These are phyloP conservation scores for Cadophora gregata DNA, from an alignment of 2,329 filamentous ascomycete species.

Conservation along the genomic window DNA sequence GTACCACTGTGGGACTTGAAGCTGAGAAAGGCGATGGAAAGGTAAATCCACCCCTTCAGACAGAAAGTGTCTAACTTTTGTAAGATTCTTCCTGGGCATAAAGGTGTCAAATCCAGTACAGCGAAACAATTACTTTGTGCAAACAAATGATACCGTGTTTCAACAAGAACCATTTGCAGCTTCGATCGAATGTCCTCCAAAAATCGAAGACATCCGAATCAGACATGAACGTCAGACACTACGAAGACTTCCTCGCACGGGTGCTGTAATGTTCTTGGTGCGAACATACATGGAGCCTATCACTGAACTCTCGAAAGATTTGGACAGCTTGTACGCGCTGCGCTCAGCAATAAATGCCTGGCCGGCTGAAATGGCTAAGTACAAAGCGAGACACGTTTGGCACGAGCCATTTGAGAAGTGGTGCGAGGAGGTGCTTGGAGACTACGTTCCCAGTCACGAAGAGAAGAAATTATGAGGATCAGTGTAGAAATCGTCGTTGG, in stretches of 20 bases:
- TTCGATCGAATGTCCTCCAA: constrained; percentile 71
- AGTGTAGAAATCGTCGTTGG: not conserved
- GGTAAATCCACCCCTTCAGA: constrained; percentile 41
- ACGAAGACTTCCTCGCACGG: constrained; percentile 58
- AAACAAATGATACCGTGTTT: constrained; percentile 65
- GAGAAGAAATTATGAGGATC: not conserved
- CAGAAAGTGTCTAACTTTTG: constrained; percentile 6
- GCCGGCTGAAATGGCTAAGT: constrained; percentile 74
- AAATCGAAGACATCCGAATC: constrained; percentile 76
- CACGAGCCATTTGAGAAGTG: constrained; percentile 61
- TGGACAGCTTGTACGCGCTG: constrained; percentile 75
- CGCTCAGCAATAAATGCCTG: constrained; percentile 79
- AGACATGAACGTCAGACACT: constrained; percentile 68
- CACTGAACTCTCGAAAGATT: constrained; percentile 59
- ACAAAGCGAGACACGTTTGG: constrained; percentile 79
- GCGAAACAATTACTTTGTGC: constrained; percentile 81
- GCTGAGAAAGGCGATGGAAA: constrained; percentile 49
- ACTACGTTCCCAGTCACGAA: constrained; percentile 12
- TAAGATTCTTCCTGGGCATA: constrained; percentile 51
- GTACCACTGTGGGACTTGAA: constrained; percentile 55
- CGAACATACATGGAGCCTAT: constrained; percentile 66
- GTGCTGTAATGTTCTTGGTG: constrained; percentile 63
- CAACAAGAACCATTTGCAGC: constrained; percentile 51
- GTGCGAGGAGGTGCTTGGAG: constrained; percentile 26
- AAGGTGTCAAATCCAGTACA: constrained; percentile 45